Conservation (phyloP, 2,329 filamentous ascomycete genomes). For the Celoporthe dispersa region DNA sequence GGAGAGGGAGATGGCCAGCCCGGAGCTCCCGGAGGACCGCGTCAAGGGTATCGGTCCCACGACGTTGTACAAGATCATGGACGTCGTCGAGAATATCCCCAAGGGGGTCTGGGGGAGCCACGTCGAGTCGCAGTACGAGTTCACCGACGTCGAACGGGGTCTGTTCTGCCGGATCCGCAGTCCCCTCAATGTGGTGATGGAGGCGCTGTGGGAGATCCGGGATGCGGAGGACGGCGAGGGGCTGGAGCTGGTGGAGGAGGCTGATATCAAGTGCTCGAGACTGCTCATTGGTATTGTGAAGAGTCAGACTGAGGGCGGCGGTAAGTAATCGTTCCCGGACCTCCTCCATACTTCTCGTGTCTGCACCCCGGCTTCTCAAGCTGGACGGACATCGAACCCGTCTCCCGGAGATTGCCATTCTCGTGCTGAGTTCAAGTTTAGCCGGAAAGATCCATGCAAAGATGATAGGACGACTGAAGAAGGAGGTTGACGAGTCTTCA, state of each 20-base stretch:
- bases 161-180: slow-evolving; percentile 56
- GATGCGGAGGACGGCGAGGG: slow-evolving; percentile 37
- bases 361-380: not conserved
- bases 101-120: slow-evolving; percentile 57
- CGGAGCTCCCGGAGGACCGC: slow-evolving; percentile 32
- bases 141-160: slow-evolving; percentile 53
- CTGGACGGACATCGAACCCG: not conserved
- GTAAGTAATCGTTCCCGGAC: slow-evolving; percentile 37
- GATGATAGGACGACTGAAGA: slow-evolving; percentile 47
- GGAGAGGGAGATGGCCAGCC: slow-evolving; percentile 32
- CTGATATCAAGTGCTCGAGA: slow-evolving; percentile 54
- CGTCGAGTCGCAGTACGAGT: slow-evolving; percentile 59
- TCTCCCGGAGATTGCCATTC: not conserved
- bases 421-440: slow-evolving; percentile 7
- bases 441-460: slow-evolving; percentile 50
- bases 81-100: slow-evolving; percentile 38
- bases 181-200: slow-evolving; percentile 56
- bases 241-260: slow-evolving; percentile 53
- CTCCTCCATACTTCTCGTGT: not conserved
- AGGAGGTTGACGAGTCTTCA: slow-evolving; percentile 30
- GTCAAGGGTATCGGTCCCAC: slow-evolving; percentile 35
- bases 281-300: slow-evolving; percentile 55
- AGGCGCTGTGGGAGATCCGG: slow-evolving; percentile 54
- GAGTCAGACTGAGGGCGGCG: slow-evolving; percentile 55
- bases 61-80: slow-evolving; percentile 36